Evolutionary conservation across 176 grass and related monocot species (phyloP).

Genomic region (Dendrocalamus sinicus): DNA sequence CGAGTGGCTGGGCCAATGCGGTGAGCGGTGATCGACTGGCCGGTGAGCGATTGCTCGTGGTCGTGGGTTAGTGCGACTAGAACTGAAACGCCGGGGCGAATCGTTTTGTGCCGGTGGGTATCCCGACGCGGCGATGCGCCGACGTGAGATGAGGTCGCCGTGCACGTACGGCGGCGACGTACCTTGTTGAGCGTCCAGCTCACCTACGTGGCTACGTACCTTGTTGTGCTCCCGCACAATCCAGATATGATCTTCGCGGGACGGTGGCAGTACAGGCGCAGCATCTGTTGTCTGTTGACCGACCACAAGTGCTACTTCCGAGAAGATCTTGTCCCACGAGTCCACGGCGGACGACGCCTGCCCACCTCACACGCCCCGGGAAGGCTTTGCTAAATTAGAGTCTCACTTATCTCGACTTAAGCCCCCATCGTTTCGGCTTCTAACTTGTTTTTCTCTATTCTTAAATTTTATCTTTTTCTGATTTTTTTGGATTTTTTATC

Average conservation of each 20-base stretch:
- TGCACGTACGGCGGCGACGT: background rate
- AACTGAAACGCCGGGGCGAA: background rate
- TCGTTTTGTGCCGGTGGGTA: background rate
- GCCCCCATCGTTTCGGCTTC: no score
- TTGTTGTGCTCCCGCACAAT: background rate
- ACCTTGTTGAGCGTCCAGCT: background rate
- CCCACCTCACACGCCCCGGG: background rate
- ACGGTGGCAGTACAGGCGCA: background rate
- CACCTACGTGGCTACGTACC: background rate
- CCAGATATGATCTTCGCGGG: background rate
- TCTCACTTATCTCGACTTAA: no score
- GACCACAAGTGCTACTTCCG: background rate
- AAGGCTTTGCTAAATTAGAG: background rate
- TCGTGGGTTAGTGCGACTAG: background rate
- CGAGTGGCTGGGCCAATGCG: background rate
- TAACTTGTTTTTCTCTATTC: no score
- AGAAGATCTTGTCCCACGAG: conserved; percentile 26
- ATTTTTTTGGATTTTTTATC: no score
- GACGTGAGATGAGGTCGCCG: background rate
- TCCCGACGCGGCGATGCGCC: background rate
- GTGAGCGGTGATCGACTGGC: no score
- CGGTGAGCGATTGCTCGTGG: background rate
- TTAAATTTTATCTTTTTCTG: no score
- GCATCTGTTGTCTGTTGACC: background rate
- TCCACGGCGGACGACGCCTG: background rate